These are phyloP conservation scores for Scheffersomyces lignosus DNA, from an alignment of 805 yeast species.

Conservation along the genomic window DNA sequence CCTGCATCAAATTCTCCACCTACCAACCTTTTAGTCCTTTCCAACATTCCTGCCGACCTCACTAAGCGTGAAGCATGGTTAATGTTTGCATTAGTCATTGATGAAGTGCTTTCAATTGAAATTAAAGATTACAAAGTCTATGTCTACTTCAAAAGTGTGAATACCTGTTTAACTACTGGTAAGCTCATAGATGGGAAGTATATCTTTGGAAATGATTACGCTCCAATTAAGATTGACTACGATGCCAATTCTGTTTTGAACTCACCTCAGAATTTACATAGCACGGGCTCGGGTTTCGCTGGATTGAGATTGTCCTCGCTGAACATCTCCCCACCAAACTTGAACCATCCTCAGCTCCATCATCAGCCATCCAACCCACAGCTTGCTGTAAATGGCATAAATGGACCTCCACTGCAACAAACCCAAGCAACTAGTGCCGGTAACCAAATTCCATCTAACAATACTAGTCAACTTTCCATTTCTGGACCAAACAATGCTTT, in stretches of 20 bases:
- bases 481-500: not conserved
- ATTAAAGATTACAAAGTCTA: slow-evolving; percentile 34
- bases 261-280: slow-evolving; percentile 12
- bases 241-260: slow-evolving; percentile 18
- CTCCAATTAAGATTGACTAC: slow-evolving; percentile 39
- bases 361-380: slow-evolving; percentile 2
- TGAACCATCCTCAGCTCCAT: slow-evolving; percentile 11
- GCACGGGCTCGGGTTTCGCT: slow-evolving; percentile 18
- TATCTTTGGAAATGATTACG: slow-evolving; percentile 37
- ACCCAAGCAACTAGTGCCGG: no score
- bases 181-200: slow-evolving; percentile 40
- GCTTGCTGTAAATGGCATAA: slow-evolving; percentile 1
- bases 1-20: slow-evolving; percentile 7
- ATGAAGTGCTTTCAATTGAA: slow-evolving; percentile 53
- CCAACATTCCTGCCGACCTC: slow-evolving; percentile 64
- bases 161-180: slow-evolving; percentile 42
- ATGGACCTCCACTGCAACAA: slow-evolving; percentile 11
- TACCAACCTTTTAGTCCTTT: slow-evolving; percentile 25
- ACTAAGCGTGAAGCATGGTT: slow-evolving; percentile 65
- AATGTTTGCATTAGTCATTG: slow-evolving; percentile 68
- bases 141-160: slow-evolving; percentile 36
- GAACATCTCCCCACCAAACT: slow-evolving; percentile 36
- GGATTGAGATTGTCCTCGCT: slow-evolving; percentile 25
- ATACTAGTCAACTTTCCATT: no score
- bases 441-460: no score